phyloP scores from a whole-genome alignment of 2,329 filamentous ascomycete genomes.

The Aphanocladium album region DNA sequence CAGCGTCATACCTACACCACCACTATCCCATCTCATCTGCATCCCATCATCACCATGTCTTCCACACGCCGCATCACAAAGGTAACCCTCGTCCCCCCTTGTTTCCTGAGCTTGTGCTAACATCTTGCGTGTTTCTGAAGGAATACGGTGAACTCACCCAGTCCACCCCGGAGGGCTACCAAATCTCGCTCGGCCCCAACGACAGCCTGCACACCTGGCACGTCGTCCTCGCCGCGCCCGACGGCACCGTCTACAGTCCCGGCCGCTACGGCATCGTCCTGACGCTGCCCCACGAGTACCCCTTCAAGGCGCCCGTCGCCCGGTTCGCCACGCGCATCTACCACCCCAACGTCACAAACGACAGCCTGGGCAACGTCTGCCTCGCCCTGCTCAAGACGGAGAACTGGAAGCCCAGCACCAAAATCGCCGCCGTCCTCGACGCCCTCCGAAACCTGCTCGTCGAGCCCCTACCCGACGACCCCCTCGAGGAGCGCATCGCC shows the following conservation, averaged over 20 bases:
- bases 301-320: slow-evolving; percentile 80
- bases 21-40: not conserved
- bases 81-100: slow-evolving; percentile 21
- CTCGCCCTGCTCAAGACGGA: slow-evolving; percentile 76
- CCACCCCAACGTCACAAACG: slow-evolving; percentile 91
- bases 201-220: slow-evolving; percentile 49
- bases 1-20: not conserved
- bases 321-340: slow-evolving; percentile 87
- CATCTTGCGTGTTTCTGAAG: too few relatives aligned
- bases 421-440: slow-evolving; percentile 69
- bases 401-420: slow-evolving; percentile 86
- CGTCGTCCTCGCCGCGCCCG: slow-evolving; percentile 42
- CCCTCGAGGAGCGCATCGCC: slow-evolving; percentile 80
- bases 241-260: slow-evolving; percentile 47
- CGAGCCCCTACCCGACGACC: slow-evolving; percentile 84
- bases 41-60: slow-evolving; percentile 28
- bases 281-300: slow-evolving; percentile 72
- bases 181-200: slow-evolving; percentile 41
- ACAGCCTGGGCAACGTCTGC: slow-evolving; percentile 79
- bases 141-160: slow-evolving; percentile 49
- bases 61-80: slow-evolving; percentile 40
- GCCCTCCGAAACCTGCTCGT: slow-evolving; percentile 68
- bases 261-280: slow-evolving; percentile 72
- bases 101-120: not conserved
- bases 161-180: slow-evolving; percentile 43